Conservation (phyloP, 2,329 filamentous ascomycete genomes). For the Fusarium chuoi region DNA sequence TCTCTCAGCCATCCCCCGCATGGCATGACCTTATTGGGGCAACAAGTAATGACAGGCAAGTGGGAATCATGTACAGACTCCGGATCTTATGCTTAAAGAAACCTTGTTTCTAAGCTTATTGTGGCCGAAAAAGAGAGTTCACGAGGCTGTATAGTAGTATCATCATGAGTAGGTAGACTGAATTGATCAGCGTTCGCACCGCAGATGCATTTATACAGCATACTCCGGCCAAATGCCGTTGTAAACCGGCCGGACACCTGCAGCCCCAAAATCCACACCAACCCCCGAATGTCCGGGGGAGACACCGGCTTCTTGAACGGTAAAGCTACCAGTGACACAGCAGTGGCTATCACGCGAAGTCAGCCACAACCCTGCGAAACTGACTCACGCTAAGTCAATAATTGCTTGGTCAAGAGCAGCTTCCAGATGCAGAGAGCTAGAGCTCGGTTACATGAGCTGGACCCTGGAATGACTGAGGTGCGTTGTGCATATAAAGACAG, state of each 20-base stretch:
- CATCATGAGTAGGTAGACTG: too few relatives aligned
- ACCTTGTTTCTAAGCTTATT: neutral
- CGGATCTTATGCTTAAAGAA: neutral
- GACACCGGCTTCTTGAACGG: constrained; percentile 5
- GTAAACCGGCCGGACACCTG: constrained; percentile 27
- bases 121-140: neutral
- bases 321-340: constrained; percentile 11
- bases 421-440: constrained; percentile 12
- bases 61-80: neutral
- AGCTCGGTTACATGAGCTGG: constrained; percentile 17
- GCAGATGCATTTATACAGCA: neutral
- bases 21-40: neutral
- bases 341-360: neutral
- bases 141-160: neutral
- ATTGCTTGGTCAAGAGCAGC: constrained; percentile 10
- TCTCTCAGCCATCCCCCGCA: constrained; percentile 27
- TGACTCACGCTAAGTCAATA: constrained; percentile 34
- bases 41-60: neutral
- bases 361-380: constrained; percentile 28
- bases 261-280: constrained; percentile 25
- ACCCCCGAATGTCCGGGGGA: constrained; percentile 26
- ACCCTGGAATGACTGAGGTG: constrained; percentile 1
- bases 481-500: constrained; percentile 29
- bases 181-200: neutral
- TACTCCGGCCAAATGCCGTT: neutral